phyloP scores from a whole-genome alignment of 768 basidiomycete genomes.

The Termitomyces sp. region DNA sequence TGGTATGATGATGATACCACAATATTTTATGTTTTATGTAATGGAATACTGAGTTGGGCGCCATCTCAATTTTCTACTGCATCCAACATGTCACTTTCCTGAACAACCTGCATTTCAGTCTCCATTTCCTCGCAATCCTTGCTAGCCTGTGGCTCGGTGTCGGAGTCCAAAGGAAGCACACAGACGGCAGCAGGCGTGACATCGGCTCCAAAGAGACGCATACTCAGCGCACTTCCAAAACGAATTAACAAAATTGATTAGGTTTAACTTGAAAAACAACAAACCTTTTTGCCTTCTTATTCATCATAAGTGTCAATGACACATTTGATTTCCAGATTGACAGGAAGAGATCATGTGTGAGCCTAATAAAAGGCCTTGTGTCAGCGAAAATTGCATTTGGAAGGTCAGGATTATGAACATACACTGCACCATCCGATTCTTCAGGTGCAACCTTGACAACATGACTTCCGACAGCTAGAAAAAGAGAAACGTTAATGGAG shows the following conservation, averaged over 20 bases:
- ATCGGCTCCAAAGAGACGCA: conserved; percentile 80
- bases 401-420: conserved; percentile 19
- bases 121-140: not conserved
- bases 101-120: conserved; percentile 7
- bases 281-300: conserved; percentile 94
- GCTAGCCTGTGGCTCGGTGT: not conserved
- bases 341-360: conserved; percentile 78
- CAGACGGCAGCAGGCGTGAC: conserved; percentile 38
- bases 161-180: not conserved
- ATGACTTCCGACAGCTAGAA: conserved; percentile 61
- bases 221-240: conserved; percentile 69
- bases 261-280: conserved; percentile 8
- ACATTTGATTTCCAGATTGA: conserved; percentile 94
- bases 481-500: not conserved
- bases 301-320: conserved; percentile 87
- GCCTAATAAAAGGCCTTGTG: conserved; percentile 29
- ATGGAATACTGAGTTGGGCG: not conserved
- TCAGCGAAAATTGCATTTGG: not conserved
- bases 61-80: not conserved
- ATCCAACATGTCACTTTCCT: conserved; percentile 10
- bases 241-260: not conserved
- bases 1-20: too few species aligned
- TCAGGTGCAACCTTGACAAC: conserved; percentile 64
- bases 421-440: conserved; percentile 48
- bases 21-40: not conserved